phyloP scores from a whole-genome alignment of 495 filamentous ascomycete genomes.

The Daldinia bambusicola region DNA sequence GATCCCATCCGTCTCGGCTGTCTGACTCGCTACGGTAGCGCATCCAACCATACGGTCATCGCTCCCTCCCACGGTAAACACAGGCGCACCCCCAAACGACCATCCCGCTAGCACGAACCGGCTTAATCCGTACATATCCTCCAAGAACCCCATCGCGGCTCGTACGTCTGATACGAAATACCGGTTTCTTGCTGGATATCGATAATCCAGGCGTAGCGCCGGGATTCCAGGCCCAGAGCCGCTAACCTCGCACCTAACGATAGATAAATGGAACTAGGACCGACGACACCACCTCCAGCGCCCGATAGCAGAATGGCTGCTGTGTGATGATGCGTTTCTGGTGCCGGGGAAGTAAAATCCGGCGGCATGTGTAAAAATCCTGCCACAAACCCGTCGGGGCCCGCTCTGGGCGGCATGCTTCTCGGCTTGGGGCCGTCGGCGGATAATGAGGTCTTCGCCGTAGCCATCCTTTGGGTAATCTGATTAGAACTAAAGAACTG shows the following conservation, averaged over 20 bases:
- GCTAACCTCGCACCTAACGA: slow-evolving; percentile 56
- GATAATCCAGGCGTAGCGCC: slow-evolving; percentile 56
- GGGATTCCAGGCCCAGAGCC: slow-evolving; percentile 52
- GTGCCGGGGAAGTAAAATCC: slow-evolving; percentile 1
- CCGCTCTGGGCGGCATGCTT: background rate
- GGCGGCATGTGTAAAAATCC: slow-evolving; percentile 4
- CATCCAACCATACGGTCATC: slow-evolving; percentile 49
- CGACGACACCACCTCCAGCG: slow-evolving; percentile 16
- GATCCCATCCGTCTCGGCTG: slow-evolving; percentile 45
- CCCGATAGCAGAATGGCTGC: background rate
- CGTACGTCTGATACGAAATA: slow-evolving; percentile 52
- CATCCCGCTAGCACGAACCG: slow-evolving; percentile 58
- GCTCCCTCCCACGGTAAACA: slow-evolving; percentile 29
- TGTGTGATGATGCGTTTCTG: background rate
- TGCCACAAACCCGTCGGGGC: background rate
- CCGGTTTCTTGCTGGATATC: slow-evolving; percentile 49
- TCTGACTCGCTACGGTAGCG: slow-evolving; percentile 53
- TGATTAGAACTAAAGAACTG: background rate
- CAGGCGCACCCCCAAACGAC: slow-evolving; percentile 58
- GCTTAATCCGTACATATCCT: slow-evolving; percentile 43
- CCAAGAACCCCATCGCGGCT: slow-evolving; percentile 54
- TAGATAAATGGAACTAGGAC: slow-evolving; percentile 56
- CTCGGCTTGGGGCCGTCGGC: background rate
- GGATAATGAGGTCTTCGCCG: background rate
- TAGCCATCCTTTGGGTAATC: background rate